Evolutionary conservation across 2,329 filamentous ascomycete genomes (phyloP).

Genomic region (Penicillium thymicola): DNA sequence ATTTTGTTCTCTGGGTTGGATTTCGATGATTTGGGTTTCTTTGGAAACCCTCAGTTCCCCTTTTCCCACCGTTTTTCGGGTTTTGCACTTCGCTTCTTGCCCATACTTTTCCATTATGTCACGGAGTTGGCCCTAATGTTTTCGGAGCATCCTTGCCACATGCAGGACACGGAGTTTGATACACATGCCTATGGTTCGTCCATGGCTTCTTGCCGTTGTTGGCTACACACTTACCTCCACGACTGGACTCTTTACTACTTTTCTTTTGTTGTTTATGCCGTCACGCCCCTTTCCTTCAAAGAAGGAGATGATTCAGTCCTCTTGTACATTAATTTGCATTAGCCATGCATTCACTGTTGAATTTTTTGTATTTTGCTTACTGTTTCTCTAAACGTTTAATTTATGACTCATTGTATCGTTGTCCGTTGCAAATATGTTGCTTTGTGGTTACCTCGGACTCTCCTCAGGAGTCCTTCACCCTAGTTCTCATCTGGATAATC

Average conservation of each 20-base stretch:
- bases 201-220: constrained; percentile 8
- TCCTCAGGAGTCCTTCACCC: background rate
- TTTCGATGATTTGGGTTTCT: constrained; percentile 7
- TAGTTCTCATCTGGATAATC: background rate
- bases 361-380: background rate
- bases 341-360: constrained; percentile 13
- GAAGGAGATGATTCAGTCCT: constrained; percentile 18
- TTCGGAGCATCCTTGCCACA: constrained; percentile 16
- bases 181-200: background rate
- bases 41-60: constrained; percentile 6
- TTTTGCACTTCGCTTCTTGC: constrained; percentile 21
- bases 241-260: constrained; percentile 25
- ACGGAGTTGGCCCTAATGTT: constrained; percentile 18
- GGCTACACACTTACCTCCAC: constrained; percentile 8
- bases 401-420: background rate
- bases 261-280: constrained; percentile 29
- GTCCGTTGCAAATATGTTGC: background rate
- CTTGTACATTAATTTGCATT: constrained; percentile 29
- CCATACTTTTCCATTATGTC: constrained; percentile 23
- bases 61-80: constrained; percentile 3
- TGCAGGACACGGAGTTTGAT: constrained; percentile 18
- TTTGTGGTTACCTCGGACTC: background rate
- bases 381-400: background rate
- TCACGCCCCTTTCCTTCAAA: constrained; percentile 26
- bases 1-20: background rate